Percentiles rank a stretch among this genome's conserved stretches.
Evolutionary conservation across 2,329 filamentous ascomycete species (phyloP).

Genomic region (Clonostachys byssicola): DNA sequence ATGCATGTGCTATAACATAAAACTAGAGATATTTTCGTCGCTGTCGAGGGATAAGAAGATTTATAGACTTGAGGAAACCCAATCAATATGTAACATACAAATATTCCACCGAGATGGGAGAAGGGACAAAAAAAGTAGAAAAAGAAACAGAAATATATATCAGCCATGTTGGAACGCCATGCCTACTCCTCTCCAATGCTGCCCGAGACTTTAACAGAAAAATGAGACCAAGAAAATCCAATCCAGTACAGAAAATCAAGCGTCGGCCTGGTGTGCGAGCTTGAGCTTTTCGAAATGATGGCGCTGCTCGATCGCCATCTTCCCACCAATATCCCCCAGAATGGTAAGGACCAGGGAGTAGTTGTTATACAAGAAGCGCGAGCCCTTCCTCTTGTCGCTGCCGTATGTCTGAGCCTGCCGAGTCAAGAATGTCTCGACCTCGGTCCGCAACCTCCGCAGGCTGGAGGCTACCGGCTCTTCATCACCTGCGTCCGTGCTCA

Average conservation of each 20-base stretch:
- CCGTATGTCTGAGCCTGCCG: constrained; percentile 60
- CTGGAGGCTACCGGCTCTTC: constrained; percentile 89
- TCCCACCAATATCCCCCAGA: constrained; percentile 72
- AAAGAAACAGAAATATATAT: too few relatives aligned
- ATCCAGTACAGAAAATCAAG: constrained; percentile 2
- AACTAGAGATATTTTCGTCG: too few relatives aligned
- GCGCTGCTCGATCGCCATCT: constrained; percentile 70
- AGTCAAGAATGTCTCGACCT: constrained; percentile 79
- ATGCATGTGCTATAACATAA: too few relatives aligned
- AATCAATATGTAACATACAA: too few relatives aligned
- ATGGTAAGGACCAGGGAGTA: constrained; percentile 94
- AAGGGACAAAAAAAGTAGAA: too few relatives aligned
- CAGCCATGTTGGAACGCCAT: too few relatives aligned
- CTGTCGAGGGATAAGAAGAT: too few relatives aligned
- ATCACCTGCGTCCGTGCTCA: constrained; percentile 88
- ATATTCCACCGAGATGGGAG: too few relatives aligned
- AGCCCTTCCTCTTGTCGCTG: constrained; percentile 72
- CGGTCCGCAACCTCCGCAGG: constrained; percentile 68
- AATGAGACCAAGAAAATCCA: too few relatives aligned
- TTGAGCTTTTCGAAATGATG: constrained; percentile 69
- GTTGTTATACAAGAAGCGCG: constrained; percentile 92
- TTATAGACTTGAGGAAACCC: too few relatives aligned
- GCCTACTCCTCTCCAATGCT: too few relatives aligned
- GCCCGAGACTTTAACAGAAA: too few relatives aligned
- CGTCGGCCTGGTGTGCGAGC: constrained; percentile 46